Conservation (phyloP, 73 alveolate species). For the Paramecium biaurelia region DNA sequence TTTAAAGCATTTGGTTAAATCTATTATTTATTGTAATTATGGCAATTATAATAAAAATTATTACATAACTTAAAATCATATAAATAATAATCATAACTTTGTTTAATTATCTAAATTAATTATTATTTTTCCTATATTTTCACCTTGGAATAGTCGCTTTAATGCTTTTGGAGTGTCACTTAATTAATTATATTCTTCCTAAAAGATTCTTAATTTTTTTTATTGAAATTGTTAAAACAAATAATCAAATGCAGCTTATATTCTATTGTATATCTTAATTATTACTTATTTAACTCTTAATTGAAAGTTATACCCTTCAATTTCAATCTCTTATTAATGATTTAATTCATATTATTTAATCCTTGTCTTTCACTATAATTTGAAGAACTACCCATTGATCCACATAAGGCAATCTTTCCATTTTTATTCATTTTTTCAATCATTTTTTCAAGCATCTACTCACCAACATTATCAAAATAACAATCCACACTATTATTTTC, state of each 20-base stretch:
- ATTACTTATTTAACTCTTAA: conserved; percentile 9
- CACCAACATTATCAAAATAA: conserved; percentile 65
- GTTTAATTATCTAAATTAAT: neutral
- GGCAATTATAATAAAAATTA: neutral
- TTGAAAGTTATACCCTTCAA: conserved; percentile 53
- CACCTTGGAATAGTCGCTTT: neutral
- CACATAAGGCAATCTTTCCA: conserved; percentile 59
- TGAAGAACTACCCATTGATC: conserved; percentile 57
- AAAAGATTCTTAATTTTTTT: neutral
- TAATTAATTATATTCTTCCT: conserved; percentile 38
- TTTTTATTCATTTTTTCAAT: conserved; percentile 18
- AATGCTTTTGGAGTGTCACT: conserved; percentile 5
- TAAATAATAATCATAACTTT: neutral
- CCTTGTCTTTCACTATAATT: conserved; percentile 52
- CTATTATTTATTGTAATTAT: too few relatives aligned
- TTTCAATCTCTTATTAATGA: neutral
- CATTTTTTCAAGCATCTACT: conserved; percentile 20
- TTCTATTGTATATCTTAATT: neutral
- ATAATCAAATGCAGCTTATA: conserved; percentile 44
- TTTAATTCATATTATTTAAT: neutral
- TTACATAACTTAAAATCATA: neutral
- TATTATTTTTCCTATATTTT: conserved; percentile 12
- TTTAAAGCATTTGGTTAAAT: neutral
- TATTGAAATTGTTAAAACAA: neutral
- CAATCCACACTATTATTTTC: conserved; percentile 24